Base-by-base conservation (phyloP, 2,329 filamentous ascomycete genomes). In the Eutypa lata region DNA sequence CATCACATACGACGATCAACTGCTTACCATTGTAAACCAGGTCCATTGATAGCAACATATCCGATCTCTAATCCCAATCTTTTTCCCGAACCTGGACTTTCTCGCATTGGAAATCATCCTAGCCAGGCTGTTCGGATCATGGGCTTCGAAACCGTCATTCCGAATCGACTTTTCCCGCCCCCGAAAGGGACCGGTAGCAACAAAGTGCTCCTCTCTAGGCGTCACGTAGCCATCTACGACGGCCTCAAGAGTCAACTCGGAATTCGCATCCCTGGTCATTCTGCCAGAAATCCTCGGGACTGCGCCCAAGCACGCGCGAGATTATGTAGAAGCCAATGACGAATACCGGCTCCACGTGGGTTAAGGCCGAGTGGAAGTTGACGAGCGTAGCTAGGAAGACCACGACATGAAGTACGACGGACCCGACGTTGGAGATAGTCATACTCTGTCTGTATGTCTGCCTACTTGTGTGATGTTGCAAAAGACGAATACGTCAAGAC, bases 41-140 rank as follows among this genome's bases (percentile, higher is more conserved):
- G 88, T 91, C 89, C 89, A 93, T 60, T 74, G 75, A 56, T 77
- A 76, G 54, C 77, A 82, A 40, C 72, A 74, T 53, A 82, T 76
- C 35, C 80, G 70, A 55, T 81, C 79, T 37, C 74, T 71, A 47
- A 82, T 61, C 16, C 76, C 68, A 45, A 80, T 69, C 45, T 68
- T 73, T n/a, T 55, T 64, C 1, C 57, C 48, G 2, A 48, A 44
- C 14, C 55, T 52, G 7, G 53, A 47, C 43, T 65, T 68, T 49
- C 67, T 64, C 16, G 62, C 61, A 48, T 64, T 63, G 37, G 66
- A 65, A 33, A 74, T 63, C 53, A 73, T 63, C 54, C 68, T 62
- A 35, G 72, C 69, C 31, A 74, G 57, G 43, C 58, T 65, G 14
- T 60, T 61, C 48, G 57, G 53, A 54, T 54, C 61, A 8, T 54